Base-by-base conservation (phyloP, 257 asterid species). In the Mentha longifolia region DNA sequence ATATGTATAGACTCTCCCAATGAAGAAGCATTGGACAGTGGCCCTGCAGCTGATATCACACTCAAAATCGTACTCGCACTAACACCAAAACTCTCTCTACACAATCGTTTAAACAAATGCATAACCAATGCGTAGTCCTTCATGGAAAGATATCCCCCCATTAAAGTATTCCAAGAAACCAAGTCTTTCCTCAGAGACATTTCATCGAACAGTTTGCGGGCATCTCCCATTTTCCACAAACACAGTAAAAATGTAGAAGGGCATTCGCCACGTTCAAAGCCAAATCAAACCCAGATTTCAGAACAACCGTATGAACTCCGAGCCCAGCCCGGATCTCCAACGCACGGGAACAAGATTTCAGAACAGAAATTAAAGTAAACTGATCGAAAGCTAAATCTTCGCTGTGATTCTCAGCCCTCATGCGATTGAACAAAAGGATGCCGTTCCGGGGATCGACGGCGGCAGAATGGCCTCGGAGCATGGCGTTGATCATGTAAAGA, bases 191-290 rank as follows among this genome's bases (percentile, higher is more conserved):
- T 70, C 25, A 15, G 75, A 2, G 76, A 46, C 74, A 81, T 62
- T 55, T 87, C 94, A 78, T 85, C 94, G 3, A 89, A 84, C 86
- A 89, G 42, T 22, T 76, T 79, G 82, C 70, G 92, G 31, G 88
- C 94, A 3, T 77, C 88, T 19, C 52, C 16, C 35, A 81, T 69
- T 71, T 77, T 49, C 87, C 84, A 71, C 82, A 74, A 49, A 81
- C 88, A 59, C 88, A 82, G 22, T 82, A 85, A 3, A 84, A 84
- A 39, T 81, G 84, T 78, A 87, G 37, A 67, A 87, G 90, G 7
- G 85, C 81, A 60, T 87, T 89, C 80, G 41, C 76, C 16, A 87
- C 87, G 76, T 79, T 80, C 58, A 84, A 17, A 81, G 74, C 79
- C 67, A 69, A 76, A 67, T 65, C 82, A 58, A 81, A 84, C 75